Evolutionary conservation across 768 basidiomycete genomes (phyloP).

Genomic region (Russula sp.): DNA sequence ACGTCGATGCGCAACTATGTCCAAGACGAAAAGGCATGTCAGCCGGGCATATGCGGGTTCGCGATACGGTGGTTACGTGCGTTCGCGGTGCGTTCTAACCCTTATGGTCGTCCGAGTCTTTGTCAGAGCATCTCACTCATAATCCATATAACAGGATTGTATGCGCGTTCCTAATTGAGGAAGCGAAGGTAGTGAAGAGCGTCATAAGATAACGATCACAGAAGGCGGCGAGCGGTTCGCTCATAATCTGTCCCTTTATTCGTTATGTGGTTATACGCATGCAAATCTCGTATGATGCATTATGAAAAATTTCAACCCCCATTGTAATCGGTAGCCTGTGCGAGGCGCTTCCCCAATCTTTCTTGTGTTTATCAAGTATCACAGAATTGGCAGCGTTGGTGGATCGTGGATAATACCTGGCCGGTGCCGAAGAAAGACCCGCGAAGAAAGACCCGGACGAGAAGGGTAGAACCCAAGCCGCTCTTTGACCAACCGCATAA

Average conservation of each 20-base stretch:
- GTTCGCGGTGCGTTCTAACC: conserved; percentile 68
- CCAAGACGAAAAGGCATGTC: conserved; percentile 97
- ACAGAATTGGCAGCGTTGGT: no score
- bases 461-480: no score
- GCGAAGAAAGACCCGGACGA: no score
- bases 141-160: conserved; percentile 69
- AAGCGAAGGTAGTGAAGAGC: conserved; percentile 99
- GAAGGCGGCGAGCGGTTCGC: conserved; percentile 41
- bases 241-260: conserved; percentile 17
- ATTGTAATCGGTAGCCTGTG: not conserved
- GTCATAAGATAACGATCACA: conserved; percentile 98
- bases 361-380: not conserved
- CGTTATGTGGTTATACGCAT: conserved; percentile 6
- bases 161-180: conserved; percentile 97
- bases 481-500: no score
- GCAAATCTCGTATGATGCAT: conserved; percentile 10
- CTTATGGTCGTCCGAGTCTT: conserved; percentile 17
- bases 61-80: conserved; percentile 93
- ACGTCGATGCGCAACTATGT: conserved; percentile 91
- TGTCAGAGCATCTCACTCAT: not conserved
- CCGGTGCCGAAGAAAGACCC: no score
- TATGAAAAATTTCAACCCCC: conserved; percentile 1
- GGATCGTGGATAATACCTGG: no score
- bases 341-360: not conserved
- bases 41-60: conserved; percentile 96